Conservation (phyloP, 1,284 basidiomycete genomes). For the Moesziomyces sp. region DNA sequence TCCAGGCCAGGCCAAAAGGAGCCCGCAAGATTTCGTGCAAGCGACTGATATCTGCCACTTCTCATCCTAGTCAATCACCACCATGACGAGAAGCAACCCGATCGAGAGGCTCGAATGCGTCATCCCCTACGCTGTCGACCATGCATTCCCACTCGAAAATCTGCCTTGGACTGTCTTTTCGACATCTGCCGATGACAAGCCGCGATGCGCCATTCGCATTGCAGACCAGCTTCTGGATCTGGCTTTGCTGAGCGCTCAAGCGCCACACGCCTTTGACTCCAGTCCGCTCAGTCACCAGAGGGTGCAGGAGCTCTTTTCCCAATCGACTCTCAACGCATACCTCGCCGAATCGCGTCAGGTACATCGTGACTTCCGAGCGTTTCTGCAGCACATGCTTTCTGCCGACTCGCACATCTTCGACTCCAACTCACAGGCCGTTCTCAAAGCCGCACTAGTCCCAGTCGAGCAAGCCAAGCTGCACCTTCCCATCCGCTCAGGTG, state of each 20-base stretch:
- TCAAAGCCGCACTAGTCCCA: constrained; percentile 4
- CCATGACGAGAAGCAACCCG: constrained; percentile 3
- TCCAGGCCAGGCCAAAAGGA: too few relatives aligned
- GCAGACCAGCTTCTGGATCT: constrained; percentile 39
- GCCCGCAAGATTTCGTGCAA: not conserved
- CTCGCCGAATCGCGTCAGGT: constrained; percentile 2
- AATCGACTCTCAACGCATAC: constrained; percentile 32
- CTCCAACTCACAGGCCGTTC: not conserved
- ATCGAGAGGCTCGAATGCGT: constrained; percentile 13
- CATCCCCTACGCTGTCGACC: constrained; percentile 13
- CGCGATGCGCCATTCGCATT: constrained; percentile 25
- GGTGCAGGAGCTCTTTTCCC: not conserved
- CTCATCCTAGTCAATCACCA: not conserved
- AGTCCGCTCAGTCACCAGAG: not conserved
- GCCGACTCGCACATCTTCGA: not conserved
- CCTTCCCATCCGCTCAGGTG: constrained; percentile 31
- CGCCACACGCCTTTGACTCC: not conserved
- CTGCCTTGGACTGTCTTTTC: constrained; percentile 47
- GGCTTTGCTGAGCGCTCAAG: constrained; percentile 5
- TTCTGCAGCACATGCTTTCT: constrained; percentile 23
- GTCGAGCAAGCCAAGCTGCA: constrained; percentile 14
- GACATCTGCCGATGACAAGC: not conserved
- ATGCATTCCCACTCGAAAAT: constrained; percentile 44
- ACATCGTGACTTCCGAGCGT: constrained; percentile 11
- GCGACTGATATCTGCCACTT: not conserved